Conservation (phyloP, 164 flowering plant species). For the Annona squamosa region DNA sequence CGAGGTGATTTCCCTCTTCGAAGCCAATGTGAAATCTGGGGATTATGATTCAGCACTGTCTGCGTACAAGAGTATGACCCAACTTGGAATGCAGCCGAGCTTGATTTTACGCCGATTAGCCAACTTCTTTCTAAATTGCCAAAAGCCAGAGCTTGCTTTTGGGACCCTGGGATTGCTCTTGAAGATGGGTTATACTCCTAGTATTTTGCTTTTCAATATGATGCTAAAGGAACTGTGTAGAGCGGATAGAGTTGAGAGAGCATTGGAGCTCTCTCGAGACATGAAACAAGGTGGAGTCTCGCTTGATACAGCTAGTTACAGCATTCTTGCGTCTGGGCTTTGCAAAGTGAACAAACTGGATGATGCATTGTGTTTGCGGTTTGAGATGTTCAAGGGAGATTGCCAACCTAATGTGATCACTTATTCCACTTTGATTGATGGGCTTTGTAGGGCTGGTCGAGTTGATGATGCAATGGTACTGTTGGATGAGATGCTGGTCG, state of each 20-base stretch:
- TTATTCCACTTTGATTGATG: constrained; percentile 37
- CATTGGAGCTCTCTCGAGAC: constrained; percentile 32
- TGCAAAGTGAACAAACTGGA: constrained; percentile 45
- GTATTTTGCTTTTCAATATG: constrained; percentile 31
- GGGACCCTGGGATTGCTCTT: constrained; percentile 51
- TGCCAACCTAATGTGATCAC: constrained; percentile 41
- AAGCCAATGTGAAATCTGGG: constrained; percentile 29
- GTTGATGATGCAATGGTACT: constrained; percentile 40
- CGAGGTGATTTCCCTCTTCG: constrained; percentile 36
- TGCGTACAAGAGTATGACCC: constrained; percentile 38
- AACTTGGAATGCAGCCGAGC: constrained; percentile 22
- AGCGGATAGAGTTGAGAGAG: constrained; percentile 29
- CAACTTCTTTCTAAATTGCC: constrained; percentile 34
- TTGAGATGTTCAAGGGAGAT: constrained; percentile 32
- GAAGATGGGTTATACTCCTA: constrained; percentile 46
- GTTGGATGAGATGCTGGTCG: constrained; percentile 47
- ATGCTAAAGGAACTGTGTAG: constrained; percentile 50
- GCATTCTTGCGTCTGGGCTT: constrained; percentile 46
- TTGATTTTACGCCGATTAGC: constrained; percentile 35
- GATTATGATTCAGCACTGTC: constrained; percentile 35
- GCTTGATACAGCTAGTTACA: constrained; percentile 47
- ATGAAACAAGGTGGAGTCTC: constrained; percentile 23
- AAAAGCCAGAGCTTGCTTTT: constrained; percentile 27
- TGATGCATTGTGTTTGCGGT: constrained; percentile 33
- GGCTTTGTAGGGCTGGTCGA: constrained; percentile 47